phyloP scores from a whole-genome alignment of 2,329 filamentous ascomycete species.

The Corinectria fuckeliana region DNA sequence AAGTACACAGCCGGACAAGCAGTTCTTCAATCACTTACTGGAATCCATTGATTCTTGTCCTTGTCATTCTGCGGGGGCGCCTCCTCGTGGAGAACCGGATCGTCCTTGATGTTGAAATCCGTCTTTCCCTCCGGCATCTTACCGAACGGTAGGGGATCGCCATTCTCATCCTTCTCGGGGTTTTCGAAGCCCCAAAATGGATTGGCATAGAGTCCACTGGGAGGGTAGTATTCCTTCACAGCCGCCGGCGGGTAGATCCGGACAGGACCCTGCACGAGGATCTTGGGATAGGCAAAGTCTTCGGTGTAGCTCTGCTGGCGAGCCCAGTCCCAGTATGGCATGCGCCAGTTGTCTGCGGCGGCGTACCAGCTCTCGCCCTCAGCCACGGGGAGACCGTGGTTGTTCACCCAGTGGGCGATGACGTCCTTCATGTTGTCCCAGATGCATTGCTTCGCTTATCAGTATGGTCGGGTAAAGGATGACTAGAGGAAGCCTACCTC shows the following conservation, averaged over 20 bases:
- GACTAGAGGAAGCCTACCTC: background rate
- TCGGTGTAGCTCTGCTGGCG: conserved; percentile 22
- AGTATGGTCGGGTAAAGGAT: rapidly evolving
- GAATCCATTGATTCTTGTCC: too few species aligned
- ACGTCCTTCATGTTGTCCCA: conserved; percentile 18
- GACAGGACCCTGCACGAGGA: background rate
- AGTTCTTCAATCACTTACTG: too few species aligned
- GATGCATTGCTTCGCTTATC: conserved; percentile 10
- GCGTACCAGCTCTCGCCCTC: conserved; percentile 27
- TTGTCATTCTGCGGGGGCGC: too few species aligned
- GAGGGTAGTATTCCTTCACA: background rate
- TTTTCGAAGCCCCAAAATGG: conserved; percentile 13
- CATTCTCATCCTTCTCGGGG: conserved; percentile 10
- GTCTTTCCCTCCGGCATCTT: conserved; percentile 4
- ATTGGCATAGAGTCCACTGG: background rate
- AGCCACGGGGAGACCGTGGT: background rate
- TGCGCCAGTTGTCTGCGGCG: conserved; percentile 39
- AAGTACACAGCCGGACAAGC: too few species aligned
- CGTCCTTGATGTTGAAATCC: too few species aligned
- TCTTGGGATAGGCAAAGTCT: conserved; percentile 5
- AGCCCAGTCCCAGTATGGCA: conserved; percentile 47
- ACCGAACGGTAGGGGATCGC: conserved; percentile 16
- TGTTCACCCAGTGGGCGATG: conserved; percentile 4
- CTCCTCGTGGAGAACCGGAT: too few species aligned
- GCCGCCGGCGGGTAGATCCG: conserved; percentile 7